A percentile compares a stretch with the other conserved stretches of the same genome.
phyloP scores from a whole-genome alignment of 2,329 filamentous ascomycete species.

The Epichloe bromicola region DNA sequence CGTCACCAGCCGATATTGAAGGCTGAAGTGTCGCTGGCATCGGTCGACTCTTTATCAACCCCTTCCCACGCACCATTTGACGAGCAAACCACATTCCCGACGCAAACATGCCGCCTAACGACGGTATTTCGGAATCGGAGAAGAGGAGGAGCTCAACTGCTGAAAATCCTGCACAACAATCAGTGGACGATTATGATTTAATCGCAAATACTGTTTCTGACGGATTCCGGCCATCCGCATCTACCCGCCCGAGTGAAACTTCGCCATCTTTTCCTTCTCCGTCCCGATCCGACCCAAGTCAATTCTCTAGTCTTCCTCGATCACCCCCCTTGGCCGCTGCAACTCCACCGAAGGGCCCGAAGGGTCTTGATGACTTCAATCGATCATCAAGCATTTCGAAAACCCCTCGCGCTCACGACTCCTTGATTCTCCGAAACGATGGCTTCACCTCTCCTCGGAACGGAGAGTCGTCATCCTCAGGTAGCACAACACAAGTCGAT shows the following conservation, averaged over 20 bases:
- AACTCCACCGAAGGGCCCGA: constrained; percentile 15
- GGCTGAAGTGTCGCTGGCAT: background rate
- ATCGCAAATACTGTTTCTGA: constrained; percentile 38
- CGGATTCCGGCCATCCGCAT: constrained; percentile 30
- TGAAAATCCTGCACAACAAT: constrained; percentile 27
- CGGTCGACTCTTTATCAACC: background rate
- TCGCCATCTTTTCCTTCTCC: constrained; percentile 12
- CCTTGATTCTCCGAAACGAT: constrained; percentile 39
- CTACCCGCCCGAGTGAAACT: background rate
- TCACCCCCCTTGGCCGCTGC: constrained; percentile 10
- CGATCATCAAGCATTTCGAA: constrained; percentile 45
- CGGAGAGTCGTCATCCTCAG: constrained; percentile 2
- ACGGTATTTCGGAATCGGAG: constrained; percentile 26
- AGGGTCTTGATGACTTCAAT: constrained; percentile 13
- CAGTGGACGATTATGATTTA: constrained; percentile 32
- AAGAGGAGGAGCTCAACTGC: constrained; percentile 28
- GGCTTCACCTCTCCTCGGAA: constrained; percentile 21
- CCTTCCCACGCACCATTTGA: background rate
- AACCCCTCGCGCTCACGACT: constrained; percentile 33
- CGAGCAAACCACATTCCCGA: constrained; percentile 2
- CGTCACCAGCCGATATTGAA: background rate
- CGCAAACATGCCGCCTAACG: constrained; percentile 28
- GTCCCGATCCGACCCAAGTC: constrained; percentile 4
- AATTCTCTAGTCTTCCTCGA: constrained; percentile 6
- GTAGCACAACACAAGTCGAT: constrained; percentile 27